Base-by-base conservation (phyloP, 2,329 filamentous ascomycete species). In the Didymella lethalis region DNA sequence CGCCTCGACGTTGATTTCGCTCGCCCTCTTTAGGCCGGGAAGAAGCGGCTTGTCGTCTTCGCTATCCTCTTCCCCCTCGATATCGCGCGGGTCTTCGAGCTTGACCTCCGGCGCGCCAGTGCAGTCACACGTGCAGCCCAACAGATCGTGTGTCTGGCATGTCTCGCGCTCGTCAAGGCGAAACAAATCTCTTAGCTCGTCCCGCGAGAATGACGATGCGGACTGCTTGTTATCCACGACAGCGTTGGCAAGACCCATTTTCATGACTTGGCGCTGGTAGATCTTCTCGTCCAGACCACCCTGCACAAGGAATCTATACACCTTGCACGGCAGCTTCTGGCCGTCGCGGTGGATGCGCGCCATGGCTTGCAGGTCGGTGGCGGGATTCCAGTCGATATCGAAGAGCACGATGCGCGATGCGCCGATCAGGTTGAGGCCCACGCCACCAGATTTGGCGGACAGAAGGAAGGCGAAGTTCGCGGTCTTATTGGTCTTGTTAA, bases 361-460 rank as follows among this genome's bases (percentile, higher is more conserved):
- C 88, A 91, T 91, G 7, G 89, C 89, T 72, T 92, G 89, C 20
- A 89, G 78, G 67, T 92, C 89, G 0, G 87, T 90, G 0, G 88
- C 87, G 1, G 89, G 89, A 67, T 92, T 92, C 89, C 89, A 92
- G 75, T 91, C 89, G 8, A 90, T 85, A 65, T 92, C 89, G 66
- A 90, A 91, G 1, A 92, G 84, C 5, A 91, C 79, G 2, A 92
- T 83, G 23, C 89, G 84, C 31, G 86, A 89, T 5, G 88, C 89
- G 10, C 89, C 89, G 48, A 89, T 88, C 4, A 92, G 81, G 66
- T 91, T 91, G 45, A 92, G 79, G 1, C 89, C 89, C 0, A 86
- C 83, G 3, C 89, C 89, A 5, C 89, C 89, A 40, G 88, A 86
- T 74, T 91, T 91, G 2, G 89, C 88, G 16, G 89, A 91, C 0